Conservation (phyloP, 2,329 filamentous ascomycete genomes). For the Bipolaris sorokiniana region DNA sequence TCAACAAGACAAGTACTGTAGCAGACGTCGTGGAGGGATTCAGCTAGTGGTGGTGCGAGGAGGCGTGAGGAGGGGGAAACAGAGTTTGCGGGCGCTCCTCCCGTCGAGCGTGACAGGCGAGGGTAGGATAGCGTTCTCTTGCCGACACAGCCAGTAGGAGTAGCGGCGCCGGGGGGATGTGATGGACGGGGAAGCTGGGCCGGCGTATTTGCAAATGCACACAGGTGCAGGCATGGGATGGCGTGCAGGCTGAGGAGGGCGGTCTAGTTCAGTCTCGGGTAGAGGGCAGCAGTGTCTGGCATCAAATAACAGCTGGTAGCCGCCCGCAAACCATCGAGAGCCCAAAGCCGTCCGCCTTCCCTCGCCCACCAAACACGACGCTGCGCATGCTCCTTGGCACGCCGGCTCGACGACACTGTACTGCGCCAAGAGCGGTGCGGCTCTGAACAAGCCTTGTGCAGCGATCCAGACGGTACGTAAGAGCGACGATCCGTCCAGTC, state of each 20-base stretch:
- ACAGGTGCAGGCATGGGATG: not conserved
- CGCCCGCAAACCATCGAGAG: not conserved
- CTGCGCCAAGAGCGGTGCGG: slow-evolving; percentile 30
- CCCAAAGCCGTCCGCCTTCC: not conserved
- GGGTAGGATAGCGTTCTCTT: no score
- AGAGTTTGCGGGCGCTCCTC: not conserved
- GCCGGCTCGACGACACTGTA: slow-evolving; percentile 29
- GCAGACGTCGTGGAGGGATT: not conserved
- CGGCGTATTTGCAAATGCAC: not conserved
- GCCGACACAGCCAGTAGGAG: no score
- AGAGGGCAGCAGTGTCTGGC: not conserved
- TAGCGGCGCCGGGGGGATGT: no score
- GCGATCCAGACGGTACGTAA: slow-evolving; percentile 38
- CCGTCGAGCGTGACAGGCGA: not conserved
- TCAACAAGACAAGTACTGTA: no score
- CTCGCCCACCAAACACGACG: not conserved
- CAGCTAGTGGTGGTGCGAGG: not conserved
- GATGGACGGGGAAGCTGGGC: no score
- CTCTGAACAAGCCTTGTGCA: slow-evolving; percentile 32
- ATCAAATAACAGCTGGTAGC: slow-evolving; percentile 6
- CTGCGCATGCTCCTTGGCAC: no score
- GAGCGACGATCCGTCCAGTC: slow-evolving; percentile 10
- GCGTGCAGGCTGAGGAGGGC: slow-evolving; percentile 7
- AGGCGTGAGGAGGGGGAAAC: not conserved
- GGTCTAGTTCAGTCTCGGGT: slow-evolving; percentile 9